phyloP scores from a whole-genome alignment of 306 rosid species.

The peach (Prunus persica) region Prunus_persica_NCBIv2 NC_034009.1:26123501-26124000 shows the following conservation, averaged over 20 bases:
- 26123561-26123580: slow-evolving; percentile 89
- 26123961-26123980: slow-evolving; percentile 96
- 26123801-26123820: not conserved
- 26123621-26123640: slow-evolving; percentile 85
- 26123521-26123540: slow-evolving; percentile 96
- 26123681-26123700: not conserved
- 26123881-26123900: slow-evolving; percentile 99
- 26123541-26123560: slow-evolving; percentile 82
- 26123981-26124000: slow-evolving; percentile 54
- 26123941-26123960: slow-evolving; percentile 74
- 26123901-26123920: slow-evolving; percentile 98
- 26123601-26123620: slow-evolving; percentile 54
- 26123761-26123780: not conserved
- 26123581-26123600: slow-evolving; percentile 70
- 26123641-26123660: slow-evolving; percentile 72
- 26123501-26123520: slow-evolving; percentile 84
- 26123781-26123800: not conserved
- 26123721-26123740: not conserved
- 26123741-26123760: not conserved
- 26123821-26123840: not conserved
- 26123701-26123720: not conserved
- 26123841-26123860: not conserved
- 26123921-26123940: slow-evolving; percentile 95
- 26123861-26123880: slow-evolving; percentile 86
- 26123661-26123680: slow-evolving; percentile 89